Base-by-base conservation (phyloP, 768 basidiomycete genomes). In the Lactarius hengduanensis region DNA sequence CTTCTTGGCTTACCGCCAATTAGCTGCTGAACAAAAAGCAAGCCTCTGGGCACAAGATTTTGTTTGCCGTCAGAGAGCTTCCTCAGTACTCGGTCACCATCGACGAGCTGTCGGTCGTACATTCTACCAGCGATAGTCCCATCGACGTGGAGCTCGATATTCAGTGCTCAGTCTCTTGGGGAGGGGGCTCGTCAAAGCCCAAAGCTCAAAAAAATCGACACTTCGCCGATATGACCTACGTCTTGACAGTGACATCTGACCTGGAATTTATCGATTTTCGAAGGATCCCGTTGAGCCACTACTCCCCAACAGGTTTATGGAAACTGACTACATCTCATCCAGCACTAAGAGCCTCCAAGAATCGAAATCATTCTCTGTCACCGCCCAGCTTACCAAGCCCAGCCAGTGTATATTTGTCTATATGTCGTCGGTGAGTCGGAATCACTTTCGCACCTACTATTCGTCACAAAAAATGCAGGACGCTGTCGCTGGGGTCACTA, bases 191-290 rank as follows among this genome's bases (percentile, higher is more conserved):
- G 18, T 36, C 71, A 9, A 71, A 70, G 8, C 66, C 75, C 28
- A 82, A 77, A 65, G 80, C 75, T 64, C 70, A 72, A 47, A 86
- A 83, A 71, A 84, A 82, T 71, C 73, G 75, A 2, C 83, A 81
- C n/a, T 74, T 74, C 56, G 74, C 77, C 8, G 85, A 88, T 67
- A 87, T 86, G 81, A 91, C 92, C 0, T 80, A 83, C 34, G 79
- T 94, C n/a, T 76, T 94, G 53, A 88, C 89, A 4, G 57, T 91
- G 45, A 91, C 89, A 0, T 92, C 91, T 1, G 92, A 94, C 73
- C 76, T 85, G 71, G 81, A 83, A 28, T 86, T 89, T 60, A 75
- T 96, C 64, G 91, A 94, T 73, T 94, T 90, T 73, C 86, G 93
- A 36, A 84, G 90, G 26, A 90, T 91, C 54, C 80, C 83, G 94